phyloP scores from a whole-genome alignment of 192 early-diverging fungal species.

The Entomortierella parvispora region DNA sequence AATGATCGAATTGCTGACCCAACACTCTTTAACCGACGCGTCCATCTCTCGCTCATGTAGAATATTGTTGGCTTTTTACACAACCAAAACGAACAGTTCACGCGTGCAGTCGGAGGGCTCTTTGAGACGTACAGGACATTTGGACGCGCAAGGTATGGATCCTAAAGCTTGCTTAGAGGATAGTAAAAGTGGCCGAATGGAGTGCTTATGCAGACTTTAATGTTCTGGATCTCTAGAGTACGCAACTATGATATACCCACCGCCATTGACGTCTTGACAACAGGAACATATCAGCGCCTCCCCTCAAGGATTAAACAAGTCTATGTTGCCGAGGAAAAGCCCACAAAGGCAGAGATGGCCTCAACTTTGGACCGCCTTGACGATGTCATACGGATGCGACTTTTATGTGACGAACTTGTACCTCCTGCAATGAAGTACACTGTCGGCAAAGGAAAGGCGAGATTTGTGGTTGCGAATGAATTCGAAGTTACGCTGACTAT shows the following conservation, averaged over 20 bases:
- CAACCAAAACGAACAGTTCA: slow-evolving; percentile 68
- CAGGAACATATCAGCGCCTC: slow-evolving; percentile 83
- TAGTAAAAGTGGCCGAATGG: slow-evolving; percentile 53
- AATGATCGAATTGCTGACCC: background rate
- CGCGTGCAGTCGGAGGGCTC: slow-evolving; percentile 67
- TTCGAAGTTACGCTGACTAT: slow-evolving; percentile 81
- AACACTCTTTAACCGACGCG: slow-evolving; percentile 36
- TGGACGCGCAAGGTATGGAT: slow-evolving; percentile 58
- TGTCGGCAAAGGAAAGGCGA: slow-evolving; percentile 73
- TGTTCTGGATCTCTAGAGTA: slow-evolving; percentile 58
- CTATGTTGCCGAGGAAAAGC: slow-evolving; percentile 62
- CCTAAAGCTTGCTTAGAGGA: slow-evolving; percentile 42
- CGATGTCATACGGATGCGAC: slow-evolving; percentile 75
- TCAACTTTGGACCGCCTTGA: slow-evolving; percentile 71
- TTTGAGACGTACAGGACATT: slow-evolving; percentile 61
- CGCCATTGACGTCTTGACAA: slow-evolving; percentile 87
- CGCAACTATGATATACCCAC: slow-evolving; percentile 85
- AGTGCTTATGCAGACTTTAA: slow-evolving; percentile 49
- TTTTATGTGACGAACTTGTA: slow-evolving; percentile 77
- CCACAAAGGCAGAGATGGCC: slow-evolving; percentile 68
- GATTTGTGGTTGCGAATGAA: slow-evolving; percentile 77
- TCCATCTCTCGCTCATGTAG: slow-evolving; percentile 11
- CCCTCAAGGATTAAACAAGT: slow-evolving; percentile 77
- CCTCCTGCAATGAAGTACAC: slow-evolving; percentile 74
- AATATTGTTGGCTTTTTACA: slow-evolving; percentile 71